Evolutionary conservation across 257 asterid species (phyloP).

Genomic region (Solanum lycopersicoides): DNA sequence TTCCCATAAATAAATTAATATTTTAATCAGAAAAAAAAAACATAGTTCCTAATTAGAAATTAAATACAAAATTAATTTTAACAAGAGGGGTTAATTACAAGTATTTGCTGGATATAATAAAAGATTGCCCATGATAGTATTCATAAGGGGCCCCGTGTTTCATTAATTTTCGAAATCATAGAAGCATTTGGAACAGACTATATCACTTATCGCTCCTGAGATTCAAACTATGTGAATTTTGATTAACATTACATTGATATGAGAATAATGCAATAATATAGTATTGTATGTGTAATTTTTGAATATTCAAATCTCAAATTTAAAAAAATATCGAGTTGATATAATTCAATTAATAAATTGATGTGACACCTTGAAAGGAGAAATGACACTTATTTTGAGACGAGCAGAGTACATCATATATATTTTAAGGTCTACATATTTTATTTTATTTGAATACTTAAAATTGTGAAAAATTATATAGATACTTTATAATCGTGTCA

Average conservation of each 20-base stretch:
- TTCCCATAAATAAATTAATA: neutral
- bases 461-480: neutral
- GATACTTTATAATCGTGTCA: neutral
- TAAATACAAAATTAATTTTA: neutral
- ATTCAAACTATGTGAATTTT: neutral
- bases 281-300: neutral
- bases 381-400: neutral
- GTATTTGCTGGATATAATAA: neutral
- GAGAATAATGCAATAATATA: neutral
- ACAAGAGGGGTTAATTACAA: neutral
- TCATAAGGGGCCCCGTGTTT: neutral
- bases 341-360: neutral
- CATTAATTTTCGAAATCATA: neutral
- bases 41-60: neutral
- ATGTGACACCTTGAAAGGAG: neutral
- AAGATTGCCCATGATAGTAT: neutral
- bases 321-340: neutral
- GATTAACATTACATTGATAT: neutral
- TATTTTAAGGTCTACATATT: neutral
- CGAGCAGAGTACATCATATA: neutral
- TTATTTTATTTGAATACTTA: neutral
- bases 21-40: neutral
- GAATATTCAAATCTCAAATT: neutral
- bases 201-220: neutral
- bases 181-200: neutral